Base-by-base conservation (phyloP, 352 stramenopile genomes). In the Phytophthora pini region DNA sequence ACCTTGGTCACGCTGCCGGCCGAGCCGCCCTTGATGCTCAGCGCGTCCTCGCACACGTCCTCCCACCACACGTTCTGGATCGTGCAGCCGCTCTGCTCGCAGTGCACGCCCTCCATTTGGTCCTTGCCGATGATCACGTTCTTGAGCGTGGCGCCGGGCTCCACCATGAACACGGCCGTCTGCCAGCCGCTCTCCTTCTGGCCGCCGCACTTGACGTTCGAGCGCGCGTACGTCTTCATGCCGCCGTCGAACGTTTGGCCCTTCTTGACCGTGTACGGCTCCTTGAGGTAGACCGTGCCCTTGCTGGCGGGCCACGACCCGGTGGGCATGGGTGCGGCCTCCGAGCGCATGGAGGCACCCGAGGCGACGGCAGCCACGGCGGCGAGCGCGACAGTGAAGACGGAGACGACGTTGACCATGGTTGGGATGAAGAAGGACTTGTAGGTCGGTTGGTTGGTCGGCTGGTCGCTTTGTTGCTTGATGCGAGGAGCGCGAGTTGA, bases 141-240 rank as follows among this genome's bases (percentile, higher is more conserved):
- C 51, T 49, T 58, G 36, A 49, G 51, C 8, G 51, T 58, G 34
- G 22, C 49, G 13, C 49, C 68, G 4, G 68, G 34, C 47, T 67
- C 46, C 22, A 76, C 45, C 27, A 56, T 45, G 56, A 76, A 76
- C 31, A 76, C 50, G 4, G 63, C 63, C 43, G 66, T 63, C 34
- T 54, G 52, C 10, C 22, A 51, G 5, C 51, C 43, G 20, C 41
- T 72, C 61, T 74, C 69, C 26, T 45, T 65, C 51, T 73, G 58
- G 24, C 41, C 65, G 1, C 65, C 39, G 51, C 77, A 87, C 54
- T 48, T 66, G 41, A 81, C 58, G 61, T 83, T 56, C 40, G 69
- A 79, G 32, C 68, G 74, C 40, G 77, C 62, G 67, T 83, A 89
- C 44, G 74, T 89, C 67, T 84, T 74, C 66, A 79, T 80, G 29